Base-by-base conservation (phyloP, 208 protist genomes). In the Phytomonas francai region DNA sequence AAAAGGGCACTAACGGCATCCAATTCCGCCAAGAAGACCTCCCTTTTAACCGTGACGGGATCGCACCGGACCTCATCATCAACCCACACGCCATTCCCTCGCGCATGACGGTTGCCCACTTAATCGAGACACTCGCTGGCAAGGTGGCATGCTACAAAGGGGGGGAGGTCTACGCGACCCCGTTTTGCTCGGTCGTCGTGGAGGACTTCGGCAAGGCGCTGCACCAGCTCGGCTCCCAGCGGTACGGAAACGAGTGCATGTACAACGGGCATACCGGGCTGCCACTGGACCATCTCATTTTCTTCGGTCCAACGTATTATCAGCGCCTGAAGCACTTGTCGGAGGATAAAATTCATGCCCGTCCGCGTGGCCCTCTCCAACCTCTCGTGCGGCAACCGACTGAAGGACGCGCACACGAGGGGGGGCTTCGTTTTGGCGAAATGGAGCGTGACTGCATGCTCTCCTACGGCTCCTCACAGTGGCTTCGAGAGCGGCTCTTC, bases 281-380 rank as follows among this genome's bases (percentile, higher is more conserved):
- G 73, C 83, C 93, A 42, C 74, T 99, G 36, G 70, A 84, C 9
- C 88, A 96, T 32, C 98, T 99, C 74, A 97, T 99, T 60, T 99
- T 99, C 78, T 98, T 99, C 63, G 99, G 99, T 0, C 99, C 99
- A 8, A 98, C 99, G 34, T 99, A 98, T 79, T 99, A 99, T 83
- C 99, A 99, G 83, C 98, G 98, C 70, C 92, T 99, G 7, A 99
- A 99, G 87, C 99, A 99, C 82, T 99, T 99, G 98, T 99, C 99
- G 0, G 89, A 98, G 27, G 99, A 99, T 81, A 99, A 99, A 78
- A 99, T 99, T 84, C 99, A 99, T 75, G 97, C 98, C 12, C 84
- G 99, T 36, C 83, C 97, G 2, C 84, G 76, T 9, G 97, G 97
- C 8, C 97, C 97, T 19, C 76, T 89, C 12, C 89, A 95, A 8